A percentile compares a stretch with the other conserved stretches of the same genome.
These are phyloP conservation scores for Bruguiera hainesii DNA, from an alignment of 441 rosid species.

Conservation along the genomic window DNA sequence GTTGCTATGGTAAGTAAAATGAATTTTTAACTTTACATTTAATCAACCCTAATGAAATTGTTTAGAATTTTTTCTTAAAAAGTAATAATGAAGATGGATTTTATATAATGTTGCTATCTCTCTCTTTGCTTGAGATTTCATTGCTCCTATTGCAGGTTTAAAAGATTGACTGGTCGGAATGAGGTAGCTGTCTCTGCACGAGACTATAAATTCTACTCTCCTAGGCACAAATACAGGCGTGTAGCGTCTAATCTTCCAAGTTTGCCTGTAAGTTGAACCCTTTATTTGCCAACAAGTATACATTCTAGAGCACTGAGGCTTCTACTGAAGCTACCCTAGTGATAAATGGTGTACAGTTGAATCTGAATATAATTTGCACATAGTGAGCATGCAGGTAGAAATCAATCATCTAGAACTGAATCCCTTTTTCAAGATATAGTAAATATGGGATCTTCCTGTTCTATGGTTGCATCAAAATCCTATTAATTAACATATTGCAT, in stretches of 20 bases:
- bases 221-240: slow-evolving; percentile 85
- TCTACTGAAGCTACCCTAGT: slow-evolving; percentile 11
- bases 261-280: slow-evolving; percentile 52
- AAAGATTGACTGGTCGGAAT: slow-evolving; percentile 72
- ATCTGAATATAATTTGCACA: neutral
- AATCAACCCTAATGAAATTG: too few relatives aligned
- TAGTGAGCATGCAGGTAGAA: too few relatives aligned
- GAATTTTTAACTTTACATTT: too few relatives aligned
- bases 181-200: slow-evolving; percentile 71
- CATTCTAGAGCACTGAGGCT: neutral
- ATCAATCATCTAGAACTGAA: too few relatives aligned
- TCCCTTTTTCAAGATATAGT: too few relatives aligned
- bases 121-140: too few relatives aligned
- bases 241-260: slow-evolving; percentile 44
- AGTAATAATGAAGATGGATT: too few relatives aligned
- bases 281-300: slow-evolving; percentile 36
- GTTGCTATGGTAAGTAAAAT: too few relatives aligned
- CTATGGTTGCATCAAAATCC: neutral
- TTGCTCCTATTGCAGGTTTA: slow-evolving; percentile 58
- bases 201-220: slow-evolving; percentile 87
- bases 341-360: neutral
- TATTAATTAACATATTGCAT: neutral
- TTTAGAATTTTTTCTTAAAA: too few relatives aligned
- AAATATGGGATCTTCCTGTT: too few relatives aligned
- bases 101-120: too few relatives aligned